Conservation (phyloP, 2,329 filamentous ascomycete genomes). For the Trichoderma hamatum region DNA sequence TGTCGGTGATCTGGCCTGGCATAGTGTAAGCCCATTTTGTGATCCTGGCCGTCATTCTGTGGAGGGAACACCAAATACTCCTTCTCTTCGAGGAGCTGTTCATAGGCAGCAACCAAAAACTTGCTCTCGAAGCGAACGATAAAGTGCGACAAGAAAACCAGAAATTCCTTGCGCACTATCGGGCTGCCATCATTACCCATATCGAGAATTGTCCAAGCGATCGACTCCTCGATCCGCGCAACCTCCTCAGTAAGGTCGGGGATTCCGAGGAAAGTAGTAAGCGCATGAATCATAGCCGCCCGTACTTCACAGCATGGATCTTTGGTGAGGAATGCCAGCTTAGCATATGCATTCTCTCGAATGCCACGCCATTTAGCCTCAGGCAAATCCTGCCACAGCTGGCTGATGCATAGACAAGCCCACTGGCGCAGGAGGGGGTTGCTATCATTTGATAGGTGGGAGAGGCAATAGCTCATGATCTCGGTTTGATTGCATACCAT, state of each 20-base stretch:
- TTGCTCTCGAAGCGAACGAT: conserved; percentile 88
- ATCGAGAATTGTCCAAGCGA: conserved; percentile 85
- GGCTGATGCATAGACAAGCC: conserved; percentile 93
- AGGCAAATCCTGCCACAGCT: conserved; percentile 87
- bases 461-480: conserved; percentile 84
- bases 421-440: conserved; percentile 91
- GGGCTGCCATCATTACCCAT: conserved; percentile 95
- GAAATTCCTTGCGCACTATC: conserved; percentile 88
- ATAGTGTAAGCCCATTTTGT: conserved; percentile 67
- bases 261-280: conserved; percentile 93
- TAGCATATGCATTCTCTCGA: conserved; percentile 78
- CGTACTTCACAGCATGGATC: conserved; percentile 92
- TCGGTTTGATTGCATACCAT: conserved; percentile 88
- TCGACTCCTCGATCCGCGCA: conserved; percentile 84
- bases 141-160: conserved; percentile 93
- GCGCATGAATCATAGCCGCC: conserved; percentile 87
- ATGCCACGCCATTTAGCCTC: conserved; percentile 98
- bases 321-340: conserved; percentile 77
- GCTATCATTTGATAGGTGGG: conserved; percentile 80
- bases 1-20: conserved; percentile 59
- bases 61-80: conserved; percentile 64
- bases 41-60: conserved; percentile 57
- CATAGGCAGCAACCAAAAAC: conserved; percentile 88
- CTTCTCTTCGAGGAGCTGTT: conserved; percentile 84
- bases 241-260: conserved; percentile 90